Conservation (phyloP, 2,329 filamentous ascomycete genomes). For the Aspergillaceae sp. region DNA sequence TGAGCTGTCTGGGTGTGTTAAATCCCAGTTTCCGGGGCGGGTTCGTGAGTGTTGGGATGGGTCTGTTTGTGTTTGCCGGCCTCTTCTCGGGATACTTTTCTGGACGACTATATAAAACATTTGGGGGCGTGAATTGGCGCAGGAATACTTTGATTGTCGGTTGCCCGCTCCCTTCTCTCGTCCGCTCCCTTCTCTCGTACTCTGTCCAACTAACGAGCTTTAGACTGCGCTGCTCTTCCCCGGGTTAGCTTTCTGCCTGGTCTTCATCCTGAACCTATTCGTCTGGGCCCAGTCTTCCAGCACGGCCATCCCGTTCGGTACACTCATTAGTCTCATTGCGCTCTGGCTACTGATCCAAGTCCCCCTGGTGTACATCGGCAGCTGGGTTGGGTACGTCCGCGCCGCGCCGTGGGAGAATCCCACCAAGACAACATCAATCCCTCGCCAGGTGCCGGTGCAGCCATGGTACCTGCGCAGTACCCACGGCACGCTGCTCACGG, state of each 20-base stretch:
- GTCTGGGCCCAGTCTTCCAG: constrained; percentile 85
- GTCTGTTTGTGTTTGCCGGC: constrained; percentile 74
- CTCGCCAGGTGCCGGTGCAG: constrained; percentile 65
- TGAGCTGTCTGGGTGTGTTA: constrained; percentile 67
- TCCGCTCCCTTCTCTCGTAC: not conserved
- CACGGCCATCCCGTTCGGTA: constrained; percentile 76
- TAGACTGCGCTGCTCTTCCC: constrained; percentile 69
- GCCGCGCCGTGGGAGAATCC: constrained; percentile 69
- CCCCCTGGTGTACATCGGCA: constrained; percentile 72
- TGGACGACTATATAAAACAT: constrained; percentile 71
- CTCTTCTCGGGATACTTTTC: constrained; percentile 84
- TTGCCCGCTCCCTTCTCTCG: constrained; percentile 3
- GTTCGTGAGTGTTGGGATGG: constrained; percentile 75
- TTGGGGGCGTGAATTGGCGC: constrained; percentile 64
- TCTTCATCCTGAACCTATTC: constrained; percentile 78
- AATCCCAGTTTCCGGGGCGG: constrained; percentile 87
- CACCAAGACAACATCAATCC: constrained; percentile 62
- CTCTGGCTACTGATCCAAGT: constrained; percentile 83
- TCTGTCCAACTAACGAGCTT: constrained; percentile 8
- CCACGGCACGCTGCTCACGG: constrained; percentile 61
- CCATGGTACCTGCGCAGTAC: constrained; percentile 63
- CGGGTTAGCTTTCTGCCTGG: constrained; percentile 62
- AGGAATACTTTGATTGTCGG: constrained; percentile 61
- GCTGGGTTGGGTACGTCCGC: constrained; percentile 64
- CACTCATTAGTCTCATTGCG: constrained; percentile 60